Evolutionary conservation across 306 rosid genomes (phyloP), one percentile per base, ranked within the genome.

Genomic region (Cucumis melo): DNA sequence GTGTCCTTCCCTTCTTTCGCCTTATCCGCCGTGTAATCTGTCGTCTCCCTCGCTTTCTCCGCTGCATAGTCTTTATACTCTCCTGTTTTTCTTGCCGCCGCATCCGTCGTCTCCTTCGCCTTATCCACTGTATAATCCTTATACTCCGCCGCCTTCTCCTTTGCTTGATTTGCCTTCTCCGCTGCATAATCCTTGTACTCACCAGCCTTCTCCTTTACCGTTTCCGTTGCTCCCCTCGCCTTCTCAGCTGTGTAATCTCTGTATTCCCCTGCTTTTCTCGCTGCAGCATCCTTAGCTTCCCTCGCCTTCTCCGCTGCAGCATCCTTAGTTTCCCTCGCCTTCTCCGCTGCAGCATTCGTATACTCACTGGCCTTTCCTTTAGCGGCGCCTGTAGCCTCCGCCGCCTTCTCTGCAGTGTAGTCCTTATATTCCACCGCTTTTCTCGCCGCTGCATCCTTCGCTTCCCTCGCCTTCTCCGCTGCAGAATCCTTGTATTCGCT

Each of bases 1-100:
- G 77, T 78, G 4, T 90, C 93, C 55, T 86, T 88, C 27, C 86
- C 93, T 75, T 90, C 91, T 55, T 84, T 84, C 0, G 86, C 84
- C 63, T 85, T 89, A 89, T 88, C 89, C 9, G 75, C 83, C 1
- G 91, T 76, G 38, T 75, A 81, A 1, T 87, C 88, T 3, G 38
- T 27, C 16, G 74, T 20, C 56, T 73, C 75, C 7, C 15, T 58
- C 0, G 79, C 74, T 79, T 75, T 88, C 87, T 88, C 89, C 10
- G 75, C 85, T 0, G 91, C 66, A 16, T 73, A 81, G 5, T 87
- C 88, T 46, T 50, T 64, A 10, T 59, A 32, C 24, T 74, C 76
- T 8, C 12, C 63, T 0, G 79, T 58, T 58, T 44, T 70, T 76
- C 71, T 77, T 10, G 55, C 58, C 0, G 86, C 72, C 0, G 73